Percentiles rank a stretch among this genome's conserved stretches.
These are phyloP conservation scores for Yamadazyma dushanensis DNA, from an alignment of 1,139 yeast species.

Conservation along the genomic window DNA sequence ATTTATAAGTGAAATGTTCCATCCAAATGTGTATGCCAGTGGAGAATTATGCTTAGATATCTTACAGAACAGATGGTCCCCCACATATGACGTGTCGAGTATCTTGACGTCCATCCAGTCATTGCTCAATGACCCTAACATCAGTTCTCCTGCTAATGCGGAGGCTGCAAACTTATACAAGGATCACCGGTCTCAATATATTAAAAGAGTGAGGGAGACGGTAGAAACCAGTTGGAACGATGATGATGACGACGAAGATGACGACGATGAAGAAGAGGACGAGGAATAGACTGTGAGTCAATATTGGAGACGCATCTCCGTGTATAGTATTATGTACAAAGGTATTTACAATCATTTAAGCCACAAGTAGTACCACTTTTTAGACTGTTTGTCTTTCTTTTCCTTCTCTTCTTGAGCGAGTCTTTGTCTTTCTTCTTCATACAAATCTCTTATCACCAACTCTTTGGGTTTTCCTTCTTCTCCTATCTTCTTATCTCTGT, in stretches of 20 bases:
- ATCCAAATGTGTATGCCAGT: constrained; percentile 93
- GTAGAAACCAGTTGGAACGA: constrained; percentile 88
- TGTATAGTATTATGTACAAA: constrained; percentile 6
- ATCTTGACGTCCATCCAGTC: constrained; percentile 87
- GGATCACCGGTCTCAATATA: constrained; percentile 91
- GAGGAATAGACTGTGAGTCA: constrained; percentile 5
- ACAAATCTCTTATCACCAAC: constrained; percentile 36
- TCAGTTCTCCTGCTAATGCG: constrained; percentile 95
- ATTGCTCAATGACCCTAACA: constrained; percentile 91
- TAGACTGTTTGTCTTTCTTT: constrained; percentile 10
- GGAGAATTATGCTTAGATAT: constrained; percentile 97
- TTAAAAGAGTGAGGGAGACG: constrained; percentile 87
- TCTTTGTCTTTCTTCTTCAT: constrained; percentile 31
- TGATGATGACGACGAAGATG: constrained; percentile 62
- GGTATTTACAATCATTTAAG: constrained; percentile 12
- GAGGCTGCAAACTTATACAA: constrained; percentile 96
- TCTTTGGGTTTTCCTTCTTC: constrained; percentile 49
- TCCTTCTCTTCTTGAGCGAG: constrained; percentile 12
- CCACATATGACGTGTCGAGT: constrained; percentile 98
- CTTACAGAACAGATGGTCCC: constrained; percentile 96
- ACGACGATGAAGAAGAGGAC: constrained; percentile 58
- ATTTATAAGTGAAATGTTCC: constrained; percentile 93
- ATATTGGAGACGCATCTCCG: constrained; percentile 3
- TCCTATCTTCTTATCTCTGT: constrained; percentile 51
- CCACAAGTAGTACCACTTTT: constrained; percentile 34